Percentiles rank a stretch among this genome's conserved stretches.
phyloP scores from a whole-genome alignment of 768 basidiomycete genomes.

The Rhizopogon vinicolor region DNA sequence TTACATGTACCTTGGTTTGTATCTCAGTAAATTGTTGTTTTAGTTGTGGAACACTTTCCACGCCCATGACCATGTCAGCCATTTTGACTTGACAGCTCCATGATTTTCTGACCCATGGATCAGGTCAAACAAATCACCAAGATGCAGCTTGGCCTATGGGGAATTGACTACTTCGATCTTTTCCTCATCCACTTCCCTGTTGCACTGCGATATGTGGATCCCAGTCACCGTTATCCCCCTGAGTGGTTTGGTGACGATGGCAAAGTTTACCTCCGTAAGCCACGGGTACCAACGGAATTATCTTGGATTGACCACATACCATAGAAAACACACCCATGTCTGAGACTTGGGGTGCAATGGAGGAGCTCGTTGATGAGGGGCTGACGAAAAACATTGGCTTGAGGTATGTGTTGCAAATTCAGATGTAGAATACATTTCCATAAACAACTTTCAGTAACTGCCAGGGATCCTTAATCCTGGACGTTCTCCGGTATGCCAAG shows the following conservation, averaged over 20 bases:
- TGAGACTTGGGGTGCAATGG: constrained; percentile 84
- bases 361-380: constrained; percentile 68
- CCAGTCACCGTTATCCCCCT: constrained; percentile 69
- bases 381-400: constrained; percentile 77
- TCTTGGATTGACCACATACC: background rate
- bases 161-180: constrained; percentile 79
- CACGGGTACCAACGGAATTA: background rate
- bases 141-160: constrained; percentile 76
- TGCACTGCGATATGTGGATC: constrained; percentile 76
- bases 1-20: background rate
- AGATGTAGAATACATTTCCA: background rate
- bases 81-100: background rate
- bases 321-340: constrained; percentile 64
- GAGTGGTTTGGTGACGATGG: constrained; percentile 78
- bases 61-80: constrained; percentile 63
- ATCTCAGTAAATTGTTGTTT: constrained; percentile 4
- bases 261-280: constrained; percentile 59
- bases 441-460: constrained; percentile 51
- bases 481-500: constrained; percentile 76
- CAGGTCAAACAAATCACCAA: constrained; percentile 53
- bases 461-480: constrained; percentile 65
- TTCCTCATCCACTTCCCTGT: constrained; percentile 87
- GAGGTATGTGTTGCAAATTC: constrained; percentile 37
- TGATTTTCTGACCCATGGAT: background rate
- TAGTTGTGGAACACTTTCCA: constrained; percentile 91